Evolutionary conservation across 345 rosid species (phyloP).

Genomic region (Diplotaxis tenuifolia): DNA sequence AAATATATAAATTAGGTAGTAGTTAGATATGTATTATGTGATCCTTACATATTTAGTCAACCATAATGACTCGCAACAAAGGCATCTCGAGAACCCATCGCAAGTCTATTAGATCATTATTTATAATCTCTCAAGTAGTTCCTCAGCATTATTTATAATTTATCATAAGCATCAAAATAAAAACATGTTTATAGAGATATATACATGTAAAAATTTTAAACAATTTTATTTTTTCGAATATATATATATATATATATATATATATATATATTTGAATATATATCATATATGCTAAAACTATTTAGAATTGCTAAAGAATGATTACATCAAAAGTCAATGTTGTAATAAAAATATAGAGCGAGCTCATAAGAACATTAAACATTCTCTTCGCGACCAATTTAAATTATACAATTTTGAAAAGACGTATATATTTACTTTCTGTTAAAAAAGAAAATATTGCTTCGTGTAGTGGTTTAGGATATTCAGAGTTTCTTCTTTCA

Average conservation of each 20-base stretch:
- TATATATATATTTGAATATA: background rate
- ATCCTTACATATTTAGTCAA: too few relatives aligned
- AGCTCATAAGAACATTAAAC: background rate
- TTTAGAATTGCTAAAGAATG: background rate
- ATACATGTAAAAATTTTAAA: background rate
- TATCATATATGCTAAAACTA: background rate
- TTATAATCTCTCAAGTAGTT: background rate
- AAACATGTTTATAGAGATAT: background rate
- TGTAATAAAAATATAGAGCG: background rate
- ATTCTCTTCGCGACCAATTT: background rate
- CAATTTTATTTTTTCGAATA: too few relatives aligned
- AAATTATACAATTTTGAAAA: background rate
- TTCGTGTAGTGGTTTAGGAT: background rate
- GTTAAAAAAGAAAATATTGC: background rate
- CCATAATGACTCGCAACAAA: too few relatives aligned
- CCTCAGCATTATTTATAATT: too few relatives aligned
- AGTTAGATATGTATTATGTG: too few relatives aligned
- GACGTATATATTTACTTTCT: background rate
- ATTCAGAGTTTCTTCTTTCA: background rate
- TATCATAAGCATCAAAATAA: background rate
- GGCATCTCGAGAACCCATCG: too few relatives aligned
- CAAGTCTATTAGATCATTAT: too few relatives aligned
- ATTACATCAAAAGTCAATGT: background rate
- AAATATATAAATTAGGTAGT: too few relatives aligned
- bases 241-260: too few relatives aligned